These are phyloP conservation scores for Cercospora sp. DNA, from an alignment of 2,329 filamentous ascomycete species.

Conservation along the genomic window DNA sequence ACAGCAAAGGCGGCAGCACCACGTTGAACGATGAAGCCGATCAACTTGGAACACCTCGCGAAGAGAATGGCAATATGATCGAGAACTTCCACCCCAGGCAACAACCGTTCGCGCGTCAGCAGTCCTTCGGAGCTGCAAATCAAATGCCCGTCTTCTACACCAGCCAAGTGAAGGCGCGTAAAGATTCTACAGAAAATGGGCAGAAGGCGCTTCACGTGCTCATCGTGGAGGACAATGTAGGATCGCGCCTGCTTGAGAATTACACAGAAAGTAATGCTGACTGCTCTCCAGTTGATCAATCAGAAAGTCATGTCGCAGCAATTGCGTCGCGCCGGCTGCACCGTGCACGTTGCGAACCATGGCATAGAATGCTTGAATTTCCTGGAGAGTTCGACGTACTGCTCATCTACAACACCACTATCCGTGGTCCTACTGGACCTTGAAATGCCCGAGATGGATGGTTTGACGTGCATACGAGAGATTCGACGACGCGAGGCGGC, in stretches of 20 bases:
- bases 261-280: not conserved
- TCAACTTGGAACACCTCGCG: constrained; percentile 7
- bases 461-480: constrained; percentile 34
- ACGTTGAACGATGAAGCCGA: constrained; percentile 10
- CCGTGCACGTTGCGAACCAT: constrained; percentile 37
- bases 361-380: constrained; percentile 38
- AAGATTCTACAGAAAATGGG: not conserved
- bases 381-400: constrained; percentile 31
- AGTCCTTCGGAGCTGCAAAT: not conserved
- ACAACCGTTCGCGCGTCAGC: constrained; percentile 11
- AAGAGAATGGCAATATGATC: constrained; percentile 13
- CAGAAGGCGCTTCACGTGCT: constrained; percentile 33
- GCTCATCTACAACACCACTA: constrained; percentile 26
- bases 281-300: constrained; percentile 28
- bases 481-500: constrained; percentile 33
- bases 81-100: constrained; percentile 19
- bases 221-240: constrained; percentile 38
- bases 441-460: constrained; percentile 41
- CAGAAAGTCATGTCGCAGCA: constrained; percentile 37
- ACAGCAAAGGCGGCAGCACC: constrained; percentile 29
- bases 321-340: constrained; percentile 32
- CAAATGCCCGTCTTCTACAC: not conserved
- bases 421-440: constrained; percentile 38
- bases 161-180: not conserved
- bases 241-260: not conserved